Evolutionary conservation across 2,329 filamentous ascomycete species (phyloP).

Genomic region (Colletotrichum camelliae): DNA sequence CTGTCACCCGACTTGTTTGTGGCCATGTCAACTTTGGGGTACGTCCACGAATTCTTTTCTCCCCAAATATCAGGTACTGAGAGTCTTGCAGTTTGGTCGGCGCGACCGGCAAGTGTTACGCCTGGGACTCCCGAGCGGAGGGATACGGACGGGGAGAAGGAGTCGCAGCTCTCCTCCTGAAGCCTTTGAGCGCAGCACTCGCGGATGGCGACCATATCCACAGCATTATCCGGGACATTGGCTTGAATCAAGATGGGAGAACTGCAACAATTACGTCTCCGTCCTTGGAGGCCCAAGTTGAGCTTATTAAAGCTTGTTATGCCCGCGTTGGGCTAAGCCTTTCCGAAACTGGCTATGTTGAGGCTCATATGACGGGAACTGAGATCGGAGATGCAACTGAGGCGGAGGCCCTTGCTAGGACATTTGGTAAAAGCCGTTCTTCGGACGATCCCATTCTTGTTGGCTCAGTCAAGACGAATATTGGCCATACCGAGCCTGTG

Average conservation of each 20-base stretch:
- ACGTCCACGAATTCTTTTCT: no score
- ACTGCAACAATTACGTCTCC: slow-evolving; percentile 40
- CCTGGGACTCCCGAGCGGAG: no score
- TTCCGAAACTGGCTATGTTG: slow-evolving; percentile 35
- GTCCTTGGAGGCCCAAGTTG: slow-evolving; percentile 29
- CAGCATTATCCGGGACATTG: slow-evolving; percentile 39
- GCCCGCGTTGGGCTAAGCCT: slow-evolving; percentile 25
- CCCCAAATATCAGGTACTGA: no score
- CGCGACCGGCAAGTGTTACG: no score
- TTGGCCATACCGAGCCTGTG: slow-evolving; percentile 30
- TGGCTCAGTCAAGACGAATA: slow-evolving; percentile 12
- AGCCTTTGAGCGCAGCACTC: neutral
- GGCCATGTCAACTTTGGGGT: no score
- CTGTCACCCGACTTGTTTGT: no score
- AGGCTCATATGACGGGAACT: slow-evolving; percentile 60
- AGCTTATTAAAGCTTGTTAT: slow-evolving; percentile 42
- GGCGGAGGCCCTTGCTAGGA: slow-evolving; percentile 48
- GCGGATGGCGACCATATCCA: slow-evolving; percentile 38
- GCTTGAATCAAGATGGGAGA: slow-evolving; percentile 46
- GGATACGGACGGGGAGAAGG: no score
- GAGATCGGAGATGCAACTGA: slow-evolving; percentile 61
- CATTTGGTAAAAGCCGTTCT: slow-evolving; percentile 38
- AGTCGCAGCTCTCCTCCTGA: neutral
- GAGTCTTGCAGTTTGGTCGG: no score
- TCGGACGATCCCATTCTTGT: neutral